Evolutionary conservation across 2,329 filamentous ascomycete genomes (phyloP).

Genomic region (Lecanicillium sp.): DNA sequence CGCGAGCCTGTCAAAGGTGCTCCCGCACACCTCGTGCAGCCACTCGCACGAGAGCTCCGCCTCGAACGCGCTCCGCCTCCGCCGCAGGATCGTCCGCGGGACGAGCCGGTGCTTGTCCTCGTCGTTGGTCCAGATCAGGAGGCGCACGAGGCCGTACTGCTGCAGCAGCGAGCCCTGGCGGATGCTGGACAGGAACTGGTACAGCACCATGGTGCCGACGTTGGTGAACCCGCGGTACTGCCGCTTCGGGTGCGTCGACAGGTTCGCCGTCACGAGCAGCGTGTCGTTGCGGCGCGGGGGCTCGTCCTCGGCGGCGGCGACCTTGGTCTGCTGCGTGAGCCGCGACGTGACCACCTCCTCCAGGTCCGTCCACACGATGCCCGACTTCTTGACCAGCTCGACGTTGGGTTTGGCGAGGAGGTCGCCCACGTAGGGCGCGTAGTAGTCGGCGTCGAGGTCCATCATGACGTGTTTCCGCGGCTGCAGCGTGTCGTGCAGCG

Average conservation of each 20-base stretch:
- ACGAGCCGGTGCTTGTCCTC: slow-evolving; percentile 54
- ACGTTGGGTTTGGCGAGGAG: slow-evolving; percentile 46
- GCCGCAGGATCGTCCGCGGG: slow-evolving; percentile 50
- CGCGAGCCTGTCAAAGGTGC: slow-evolving; percentile 26
- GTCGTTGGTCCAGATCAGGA: slow-evolving; percentile 66
- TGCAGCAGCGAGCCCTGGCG: slow-evolving; percentile 59
- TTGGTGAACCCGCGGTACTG: slow-evolving; percentile 48
- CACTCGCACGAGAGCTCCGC: slow-evolving; percentile 56
- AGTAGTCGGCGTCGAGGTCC: slow-evolving; percentile 60
- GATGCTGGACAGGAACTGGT: slow-evolving; percentile 56
- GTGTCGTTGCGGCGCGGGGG: slow-evolving; percentile 58
- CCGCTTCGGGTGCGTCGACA: slow-evolving; percentile 49
- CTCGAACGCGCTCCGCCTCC: slow-evolving; percentile 53
- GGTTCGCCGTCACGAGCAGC: slow-evolving; percentile 66
- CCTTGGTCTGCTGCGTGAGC: slow-evolving; percentile 48
- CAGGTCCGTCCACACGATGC: slow-evolving; percentile 56
- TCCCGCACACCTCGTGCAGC: slow-evolving; percentile 51
- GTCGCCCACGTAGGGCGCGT: slow-evolving; percentile 53
- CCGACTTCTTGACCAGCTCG: slow-evolving; percentile 48
- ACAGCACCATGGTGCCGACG: slow-evolving; percentile 50
- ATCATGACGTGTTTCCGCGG: slow-evolving; percentile 80
- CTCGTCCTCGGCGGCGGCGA: slow-evolving; percentile 29
- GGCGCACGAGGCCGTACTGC: slow-evolving; percentile 69
- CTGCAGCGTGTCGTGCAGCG: slow-evolving; percentile 66
- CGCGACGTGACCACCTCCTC: slow-evolving; percentile 42